Percentiles rank a stretch among this genome's conserved stretches.
These are phyloP conservation scores for Talaromyces nanjingensis DNA, from an alignment of 495 filamentous ascomycete genomes.

Conservation along the genomic window DNA sequence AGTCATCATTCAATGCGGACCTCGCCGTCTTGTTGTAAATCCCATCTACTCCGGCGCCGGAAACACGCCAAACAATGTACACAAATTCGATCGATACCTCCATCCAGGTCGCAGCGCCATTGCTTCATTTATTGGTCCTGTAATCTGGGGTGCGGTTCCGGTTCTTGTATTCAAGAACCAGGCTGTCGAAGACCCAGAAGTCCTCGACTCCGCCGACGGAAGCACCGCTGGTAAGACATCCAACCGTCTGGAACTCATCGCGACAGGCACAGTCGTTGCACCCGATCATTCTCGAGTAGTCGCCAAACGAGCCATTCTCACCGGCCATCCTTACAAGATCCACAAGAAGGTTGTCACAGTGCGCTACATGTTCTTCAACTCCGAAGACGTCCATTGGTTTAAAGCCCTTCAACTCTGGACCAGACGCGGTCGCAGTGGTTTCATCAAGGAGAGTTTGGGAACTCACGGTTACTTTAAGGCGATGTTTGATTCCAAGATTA, in stretches of 20 bases:
- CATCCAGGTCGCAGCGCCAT: constrained; percentile 88
- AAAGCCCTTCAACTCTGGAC: constrained; percentile 95
- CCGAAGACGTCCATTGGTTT: constrained; percentile 92
- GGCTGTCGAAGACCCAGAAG: constrained; percentile 30
- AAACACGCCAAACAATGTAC: constrained; percentile 86
- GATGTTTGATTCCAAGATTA: constrained; percentile 91
- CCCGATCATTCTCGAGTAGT: constrained; percentile 75
- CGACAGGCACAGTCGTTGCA: constrained; percentile 75
- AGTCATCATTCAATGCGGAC: constrained; percentile 80
- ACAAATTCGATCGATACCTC: constrained; percentile 92
- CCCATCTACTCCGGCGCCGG: constrained; percentile 81
- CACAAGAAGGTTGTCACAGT: constrained; percentile 95
- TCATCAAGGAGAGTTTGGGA: constrained; percentile 86
- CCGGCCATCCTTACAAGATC: constrained; percentile 96
- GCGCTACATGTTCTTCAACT: constrained; percentile 99
- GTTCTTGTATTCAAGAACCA: constrained; percentile 73
- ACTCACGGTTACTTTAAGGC: constrained; percentile 99
- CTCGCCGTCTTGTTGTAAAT: constrained; percentile 78
- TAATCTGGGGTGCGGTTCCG: constrained; percentile 89
- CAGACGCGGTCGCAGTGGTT: constrained; percentile 76
- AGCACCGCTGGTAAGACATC: constrained; percentile 20
- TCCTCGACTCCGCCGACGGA: constrained; percentile 31
- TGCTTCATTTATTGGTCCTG: constrained; percentile 80
- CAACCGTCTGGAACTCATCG: constrained; percentile 60
- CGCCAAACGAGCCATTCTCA: constrained; percentile 89